These are phyloP conservation scores for Citrus sp. DNA, from an alignment of 345 rosid genomes.

Conservation along the genomic window DNA sequence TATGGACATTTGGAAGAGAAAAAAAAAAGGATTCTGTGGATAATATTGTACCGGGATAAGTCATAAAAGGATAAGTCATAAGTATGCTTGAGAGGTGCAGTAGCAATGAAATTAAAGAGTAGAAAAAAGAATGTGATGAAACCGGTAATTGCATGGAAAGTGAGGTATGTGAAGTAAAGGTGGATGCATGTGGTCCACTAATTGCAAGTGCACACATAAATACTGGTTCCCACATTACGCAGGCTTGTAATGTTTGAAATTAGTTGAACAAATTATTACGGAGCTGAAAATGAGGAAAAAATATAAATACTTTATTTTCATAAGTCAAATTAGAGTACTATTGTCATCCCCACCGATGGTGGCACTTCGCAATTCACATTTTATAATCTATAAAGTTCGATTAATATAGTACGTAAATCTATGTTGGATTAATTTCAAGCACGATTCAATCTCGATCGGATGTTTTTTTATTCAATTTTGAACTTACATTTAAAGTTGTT, in stretches of 20 bases:
- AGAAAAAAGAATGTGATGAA: no score
- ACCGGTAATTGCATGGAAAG: neutral
- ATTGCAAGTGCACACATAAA: neutral
- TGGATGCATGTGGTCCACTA: neutral
- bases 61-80: no score
- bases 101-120: no score
- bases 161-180: neutral
- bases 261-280: conserved; percentile 10
- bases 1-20: no score
- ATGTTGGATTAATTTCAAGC: no score
- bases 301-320: neutral
- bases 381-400: neutral
- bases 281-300: neutral
- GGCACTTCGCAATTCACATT: neutral
- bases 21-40: no score
- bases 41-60: no score
- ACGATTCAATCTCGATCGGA: neutral
- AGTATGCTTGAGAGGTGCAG: no score
- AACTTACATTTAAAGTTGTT: neutral
- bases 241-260: neutral
- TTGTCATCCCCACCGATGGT: neutral
- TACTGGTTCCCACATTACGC: neutral
- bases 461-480: neutral
- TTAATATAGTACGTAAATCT: neutral
- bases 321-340: neutral